phyloP scores from a whole-genome alignment of 257 asterid species.

The Echites panduratus region DNA sequence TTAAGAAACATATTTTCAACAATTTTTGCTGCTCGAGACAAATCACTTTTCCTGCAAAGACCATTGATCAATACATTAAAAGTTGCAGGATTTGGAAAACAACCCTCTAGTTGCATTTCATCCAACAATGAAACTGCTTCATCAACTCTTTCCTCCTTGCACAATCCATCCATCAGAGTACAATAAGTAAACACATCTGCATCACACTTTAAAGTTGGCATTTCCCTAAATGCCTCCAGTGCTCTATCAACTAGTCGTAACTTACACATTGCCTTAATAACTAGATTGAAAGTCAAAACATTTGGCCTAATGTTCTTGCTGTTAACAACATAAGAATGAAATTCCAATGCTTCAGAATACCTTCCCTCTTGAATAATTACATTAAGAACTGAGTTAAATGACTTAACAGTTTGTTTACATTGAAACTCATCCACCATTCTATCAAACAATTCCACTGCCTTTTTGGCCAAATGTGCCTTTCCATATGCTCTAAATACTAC shows the following conservation, averaged over 20 bases:
- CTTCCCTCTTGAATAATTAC: conserved; percentile 60
- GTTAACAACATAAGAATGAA: conserved; percentile 44
- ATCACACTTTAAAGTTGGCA: conserved; percentile 44
- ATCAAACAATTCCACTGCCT: conserved; percentile 61
- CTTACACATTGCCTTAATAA: conserved; percentile 71
- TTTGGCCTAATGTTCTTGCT: conserved; percentile 44
- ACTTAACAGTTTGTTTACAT: conserved; percentile 67
- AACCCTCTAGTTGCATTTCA: conserved; percentile 93
- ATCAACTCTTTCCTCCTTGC: conserved; percentile 73
- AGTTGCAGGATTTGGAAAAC: conserved; percentile 50
- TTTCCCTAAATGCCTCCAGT: conserved; percentile 57
- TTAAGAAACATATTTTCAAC: conserved; percentile 88
- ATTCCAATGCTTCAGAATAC: conserved; percentile 55
- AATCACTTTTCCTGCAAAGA: conserved; percentile 77
- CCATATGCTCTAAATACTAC: conserved; percentile 70
- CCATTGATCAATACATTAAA: conserved; percentile 86
- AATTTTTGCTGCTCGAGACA: conserved; percentile 65
- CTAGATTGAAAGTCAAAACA: conserved; percentile 67
- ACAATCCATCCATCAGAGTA: conserved; percentile 95
- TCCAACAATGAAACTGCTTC: conserved; percentile 86
- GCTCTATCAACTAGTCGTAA: conserved; percentile 52
- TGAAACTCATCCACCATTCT: conserved; percentile 70
- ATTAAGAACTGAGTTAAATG: conserved; percentile 80
- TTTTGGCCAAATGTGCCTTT: conserved; percentile 47
- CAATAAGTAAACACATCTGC: conserved; percentile 80